Conservation (phyloP, 805 yeast genomes). For the Lipomyces starkeyi region DNA sequence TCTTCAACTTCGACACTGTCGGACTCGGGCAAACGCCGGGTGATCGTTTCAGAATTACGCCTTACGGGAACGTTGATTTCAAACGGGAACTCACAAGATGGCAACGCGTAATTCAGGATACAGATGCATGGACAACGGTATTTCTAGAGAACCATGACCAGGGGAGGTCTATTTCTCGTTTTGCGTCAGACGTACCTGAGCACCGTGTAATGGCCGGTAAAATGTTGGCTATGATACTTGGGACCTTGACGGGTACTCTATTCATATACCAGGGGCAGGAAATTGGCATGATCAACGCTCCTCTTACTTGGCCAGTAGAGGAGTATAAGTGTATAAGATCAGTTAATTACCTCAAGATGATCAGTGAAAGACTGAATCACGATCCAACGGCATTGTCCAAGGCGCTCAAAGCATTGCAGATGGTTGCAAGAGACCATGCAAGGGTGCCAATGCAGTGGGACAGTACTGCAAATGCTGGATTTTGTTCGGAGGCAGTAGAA, state of each 20-base stretch:
- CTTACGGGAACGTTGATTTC: constrained; percentile 14
- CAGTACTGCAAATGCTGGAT: constrained; percentile 49
- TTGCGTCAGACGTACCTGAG: constrained; percentile 52
- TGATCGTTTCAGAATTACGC: no score
- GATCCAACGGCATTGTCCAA: background rate
- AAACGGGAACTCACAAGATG: constrained; percentile 14
- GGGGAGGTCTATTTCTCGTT: constrained; percentile 59
- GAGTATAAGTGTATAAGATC: constrained; percentile 60
- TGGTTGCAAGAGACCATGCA: constrained; percentile 57
- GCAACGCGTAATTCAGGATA: constrained; percentile 49
- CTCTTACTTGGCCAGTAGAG: constrained; percentile 53
- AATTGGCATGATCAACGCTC: constrained; percentile 60
- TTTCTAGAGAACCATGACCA: constrained; percentile 66
- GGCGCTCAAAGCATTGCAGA: constrained; percentile 38
- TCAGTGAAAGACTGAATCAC: constrained; percentile 6
- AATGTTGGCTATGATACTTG: constrained; percentile 54
- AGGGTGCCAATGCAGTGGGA: constrained; percentile 63
- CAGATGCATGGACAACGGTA: constrained; percentile 57
- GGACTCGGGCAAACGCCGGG: constrained; percentile 18
- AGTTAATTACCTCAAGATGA: constrained; percentile 45
- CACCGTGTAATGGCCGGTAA: constrained; percentile 53
- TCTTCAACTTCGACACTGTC: constrained; percentile 48
- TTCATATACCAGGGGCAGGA: constrained; percentile 68
- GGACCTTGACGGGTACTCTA: constrained; percentile 59
- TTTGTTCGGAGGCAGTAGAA: constrained; percentile 46